Evolutionary conservation across 441 rosid genomes (phyloP).

Genomic region (Gossypium schwendimanii): DNA sequence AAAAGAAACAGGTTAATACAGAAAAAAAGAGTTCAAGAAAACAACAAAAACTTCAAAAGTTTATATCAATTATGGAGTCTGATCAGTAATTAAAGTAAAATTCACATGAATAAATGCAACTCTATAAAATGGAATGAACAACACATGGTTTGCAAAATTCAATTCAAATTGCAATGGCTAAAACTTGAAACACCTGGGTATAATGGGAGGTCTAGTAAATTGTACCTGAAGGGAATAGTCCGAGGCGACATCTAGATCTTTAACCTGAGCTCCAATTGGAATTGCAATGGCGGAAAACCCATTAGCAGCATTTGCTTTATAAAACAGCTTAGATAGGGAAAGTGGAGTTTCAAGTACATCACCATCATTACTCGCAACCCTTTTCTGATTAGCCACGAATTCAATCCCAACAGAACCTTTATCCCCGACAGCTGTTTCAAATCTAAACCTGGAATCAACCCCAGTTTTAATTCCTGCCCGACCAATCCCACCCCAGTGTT

Average conservation of each 20-base stretch:
- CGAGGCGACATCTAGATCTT: slow-evolving; percentile 42
- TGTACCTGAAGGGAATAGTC: slow-evolving; percentile 49
- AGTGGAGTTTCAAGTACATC: slow-evolving; percentile 39
- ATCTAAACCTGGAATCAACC: slow-evolving; percentile 47
- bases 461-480: slow-evolving; percentile 62
- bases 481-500: slow-evolving; percentile 34
- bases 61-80: background rate
- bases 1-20: background rate
- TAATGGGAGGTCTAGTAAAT: background rate
- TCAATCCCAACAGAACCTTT: slow-evolving; percentile 59
- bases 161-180: background rate
- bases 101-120: background rate
- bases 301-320: slow-evolving; percentile 47
- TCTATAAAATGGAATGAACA: background rate
- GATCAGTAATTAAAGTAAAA: background rate
- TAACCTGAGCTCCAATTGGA: slow-evolving; percentile 74
- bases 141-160: background rate
- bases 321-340: slow-evolving; percentile 59
- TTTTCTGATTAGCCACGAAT: slow-evolving; percentile 41
- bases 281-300: slow-evolving; percentile 65
- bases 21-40: background rate
- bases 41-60: background rate
- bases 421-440: slow-evolving; percentile 54
- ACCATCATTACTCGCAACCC: slow-evolving; percentile 8
- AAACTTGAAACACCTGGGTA: background rate